These are phyloP conservation scores for Isabelozyma heimii DNA, from an alignment of 805 yeast genomes.

Conservation along the genomic window DNA sequence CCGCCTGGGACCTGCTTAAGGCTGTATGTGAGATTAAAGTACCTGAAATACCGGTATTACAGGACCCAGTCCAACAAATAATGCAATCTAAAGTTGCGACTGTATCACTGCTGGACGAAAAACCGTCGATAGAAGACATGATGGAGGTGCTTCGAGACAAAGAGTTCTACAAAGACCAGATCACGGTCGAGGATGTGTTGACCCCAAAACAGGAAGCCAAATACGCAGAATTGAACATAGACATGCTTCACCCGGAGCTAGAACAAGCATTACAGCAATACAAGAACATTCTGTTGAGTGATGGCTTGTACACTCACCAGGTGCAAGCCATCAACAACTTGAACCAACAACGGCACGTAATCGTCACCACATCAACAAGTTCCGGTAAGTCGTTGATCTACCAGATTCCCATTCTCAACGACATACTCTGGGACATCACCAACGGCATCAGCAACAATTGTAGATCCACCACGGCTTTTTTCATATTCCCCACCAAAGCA, in stretches of 20 bases:
- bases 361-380: constrained; percentile 92
- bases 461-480: constrained; percentile 63
- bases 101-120: constrained; percentile 3
- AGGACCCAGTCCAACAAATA: constrained; percentile 46
- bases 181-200: constrained; percentile 49
- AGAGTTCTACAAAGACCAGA: constrained; percentile 61
- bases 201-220: constrained; percentile 45
- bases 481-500: constrained; percentile 95
- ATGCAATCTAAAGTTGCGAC: constrained; percentile 8
- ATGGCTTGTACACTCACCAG: constrained; percentile 75
- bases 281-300: constrained; percentile 42
- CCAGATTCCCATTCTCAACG: constrained; percentile 76
- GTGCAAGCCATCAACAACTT: constrained; percentile 68
- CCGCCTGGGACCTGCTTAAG: constrained; percentile 40
- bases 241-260: constrained; percentile 44
- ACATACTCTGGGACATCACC: constrained; percentile 33
- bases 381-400: constrained; percentile 94
- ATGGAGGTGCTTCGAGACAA: constrained; percentile 45
- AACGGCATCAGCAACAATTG: constrained; percentile 28
- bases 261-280: constrained; percentile 47
- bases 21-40: constrained; percentile 31
- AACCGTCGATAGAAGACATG: constrained; percentile 46
- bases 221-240: constrained; percentile 32
- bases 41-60: constrained; percentile 49
- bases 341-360: constrained; percentile 51